Base-by-base conservation (phyloP, 1,139 yeast species). In the Zygosaccharomyces sapae region DNA sequence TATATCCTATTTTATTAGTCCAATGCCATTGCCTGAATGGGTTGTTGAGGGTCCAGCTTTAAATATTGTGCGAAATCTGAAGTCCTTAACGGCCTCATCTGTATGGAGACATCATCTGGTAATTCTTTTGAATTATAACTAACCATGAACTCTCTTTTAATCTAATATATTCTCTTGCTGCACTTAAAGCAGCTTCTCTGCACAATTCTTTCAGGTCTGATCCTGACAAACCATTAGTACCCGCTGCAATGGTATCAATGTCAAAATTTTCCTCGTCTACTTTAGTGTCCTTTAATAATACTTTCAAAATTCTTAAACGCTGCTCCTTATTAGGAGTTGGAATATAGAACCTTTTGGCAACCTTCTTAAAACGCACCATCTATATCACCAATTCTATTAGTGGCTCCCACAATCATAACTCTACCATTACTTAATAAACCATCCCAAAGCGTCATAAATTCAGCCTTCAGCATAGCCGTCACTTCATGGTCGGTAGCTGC, bases 401-500 rank as follows among this genome's bases (percentile, higher is more conserved):
- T 92, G 10, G 98, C 98, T 4, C 98, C 98, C 62, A 92, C 76
- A 1, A 92, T 89, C 73, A 92, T 72, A 4, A 92, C 78, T 45
- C 95, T 74, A 1, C 96, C 96, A 31, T 80, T 72, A 12, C 83
- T 77, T 4, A 78, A 69, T 41, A 92, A 72, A 0, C 98, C 98
- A 67, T 92, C 98, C 97, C 98, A 92, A 48, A 92, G 72, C 0
- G 97, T 87, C 97, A 92, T 92, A 62, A 92, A 92, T 67, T 92
- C 98, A 0, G 98, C 96, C 68, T 92, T 92, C 52, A 92, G 73
- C 79, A 86, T 83, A 1, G 97, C 88, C 40, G 96, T 89, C n/a
- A 88, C 92, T 68, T 92, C 98, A 68, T 92, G 97, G 68, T 92
- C 98, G 47, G 75, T 75, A 0, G 89, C 78, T 29, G 86, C 79